Conservation (phyloP, 2,329 filamentous ascomycete genomes). For the Akanthomyces uredinophilus region DNA sequence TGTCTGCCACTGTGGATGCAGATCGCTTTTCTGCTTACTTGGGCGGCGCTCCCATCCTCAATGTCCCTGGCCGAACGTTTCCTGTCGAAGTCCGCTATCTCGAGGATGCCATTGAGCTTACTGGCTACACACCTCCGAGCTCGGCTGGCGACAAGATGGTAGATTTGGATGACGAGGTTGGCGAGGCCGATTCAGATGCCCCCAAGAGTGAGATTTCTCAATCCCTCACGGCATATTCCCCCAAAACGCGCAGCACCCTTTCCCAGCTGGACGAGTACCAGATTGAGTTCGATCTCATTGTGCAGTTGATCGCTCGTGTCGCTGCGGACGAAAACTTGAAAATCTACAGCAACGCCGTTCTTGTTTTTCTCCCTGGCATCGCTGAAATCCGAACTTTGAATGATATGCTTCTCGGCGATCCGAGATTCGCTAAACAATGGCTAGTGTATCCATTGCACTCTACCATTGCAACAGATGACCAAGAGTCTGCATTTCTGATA, state of each 20-base stretch:
- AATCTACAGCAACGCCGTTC: slow-evolving; percentile 78
- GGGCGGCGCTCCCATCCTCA: slow-evolving; percentile 76
- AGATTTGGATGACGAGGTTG: slow-evolving; percentile 59
- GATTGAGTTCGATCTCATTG: slow-evolving; percentile 83
- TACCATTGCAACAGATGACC: slow-evolving; percentile 91
- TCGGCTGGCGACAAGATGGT: slow-evolving; percentile 47
- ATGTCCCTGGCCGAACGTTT: slow-evolving; percentile 88
- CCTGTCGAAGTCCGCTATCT: slow-evolving; percentile 84
- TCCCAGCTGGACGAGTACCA: slow-evolving; percentile 81
- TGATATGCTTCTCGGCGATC: slow-evolving; percentile 74
- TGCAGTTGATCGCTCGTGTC: slow-evolving; percentile 72
- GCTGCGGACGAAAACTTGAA: slow-evolving; percentile 61
- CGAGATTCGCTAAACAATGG: slow-evolving; percentile 72
- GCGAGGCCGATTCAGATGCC: slow-evolving; percentile 40
- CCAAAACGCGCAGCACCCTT: slow-evolving; percentile 68
- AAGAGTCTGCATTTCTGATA: slow-evolving; percentile 85
- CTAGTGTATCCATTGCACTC: slow-evolving; percentile 87
- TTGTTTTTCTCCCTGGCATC: slow-evolving; percentile 94
- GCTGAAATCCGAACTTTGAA: slow-evolving; percentile 87
- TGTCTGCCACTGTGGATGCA: slow-evolving; percentile 96
- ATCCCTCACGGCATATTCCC: slow-evolving; percentile 67
- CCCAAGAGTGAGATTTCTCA: slow-evolving; percentile 55
- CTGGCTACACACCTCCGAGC: slow-evolving; percentile 59
- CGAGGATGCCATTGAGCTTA: slow-evolving; percentile 88
- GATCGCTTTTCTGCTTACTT: slow-evolving; percentile 87